Conservation (phyloP, 306 rosid species). For the Albizia julibrissin region DNA sequence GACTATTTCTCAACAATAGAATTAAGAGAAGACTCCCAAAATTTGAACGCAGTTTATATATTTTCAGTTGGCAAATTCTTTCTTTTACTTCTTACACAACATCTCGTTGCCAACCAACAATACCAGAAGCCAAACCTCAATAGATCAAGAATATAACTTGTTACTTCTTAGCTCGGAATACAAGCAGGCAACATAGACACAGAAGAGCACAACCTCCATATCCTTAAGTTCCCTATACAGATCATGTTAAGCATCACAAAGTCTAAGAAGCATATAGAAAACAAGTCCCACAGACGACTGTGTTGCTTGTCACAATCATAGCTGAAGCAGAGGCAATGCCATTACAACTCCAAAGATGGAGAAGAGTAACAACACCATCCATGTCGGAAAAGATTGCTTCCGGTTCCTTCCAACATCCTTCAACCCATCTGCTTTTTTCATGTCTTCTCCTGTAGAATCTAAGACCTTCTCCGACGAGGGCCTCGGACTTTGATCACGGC, state of each 20-base stretch:
- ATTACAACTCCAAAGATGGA: conserved; percentile 89
- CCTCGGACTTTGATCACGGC: conserved; percentile 46
- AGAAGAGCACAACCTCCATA: conserved; percentile 48
- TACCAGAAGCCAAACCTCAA: conserved; percentile 34
- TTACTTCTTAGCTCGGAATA: conserved; percentile 39
- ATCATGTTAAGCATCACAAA: conserved; percentile 51
- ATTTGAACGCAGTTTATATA: neutral
- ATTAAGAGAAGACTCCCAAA: neutral
- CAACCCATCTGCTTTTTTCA: conserved; percentile 44
- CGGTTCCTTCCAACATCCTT: conserved; percentile 49
- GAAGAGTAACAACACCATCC: conserved; percentile 87
- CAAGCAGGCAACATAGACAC: conserved; percentile 49
- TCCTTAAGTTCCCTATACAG: conserved; percentile 53
- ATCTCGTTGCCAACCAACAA: neutral
- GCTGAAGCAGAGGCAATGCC: conserved; percentile 97
- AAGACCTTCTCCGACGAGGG: conserved; percentile 43
- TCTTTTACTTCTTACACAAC: neutral
- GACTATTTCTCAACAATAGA: neutral
- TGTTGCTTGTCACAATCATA: conserved; percentile 48
- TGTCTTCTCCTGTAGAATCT: conserved; percentile 51
- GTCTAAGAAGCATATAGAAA: conserved; percentile 42
- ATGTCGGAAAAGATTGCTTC: conserved; percentile 74
- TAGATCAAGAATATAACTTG: conserved; percentile 31
- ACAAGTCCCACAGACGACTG: conserved; percentile 37
- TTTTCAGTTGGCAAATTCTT: neutral